phyloP scores from a whole-genome alignment of 345 rosid genomes.

The Kandelia obovata region DNA sequence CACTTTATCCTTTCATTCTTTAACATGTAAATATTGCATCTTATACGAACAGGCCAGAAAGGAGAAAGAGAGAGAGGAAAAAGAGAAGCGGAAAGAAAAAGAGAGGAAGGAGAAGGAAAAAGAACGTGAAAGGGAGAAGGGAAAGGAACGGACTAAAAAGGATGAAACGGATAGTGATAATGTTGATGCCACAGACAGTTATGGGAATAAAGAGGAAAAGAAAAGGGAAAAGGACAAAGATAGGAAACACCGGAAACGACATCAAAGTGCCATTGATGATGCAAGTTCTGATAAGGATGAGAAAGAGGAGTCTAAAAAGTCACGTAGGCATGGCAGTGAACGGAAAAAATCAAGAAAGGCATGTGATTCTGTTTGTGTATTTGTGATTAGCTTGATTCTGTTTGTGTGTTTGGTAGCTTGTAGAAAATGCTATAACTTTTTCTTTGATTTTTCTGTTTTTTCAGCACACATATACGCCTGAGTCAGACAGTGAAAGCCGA shows the following conservation, averaged over 20 bases:
- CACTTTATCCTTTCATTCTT: not conserved
- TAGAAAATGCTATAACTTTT: conserved; percentile 5
- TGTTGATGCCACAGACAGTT: conserved; percentile 53
- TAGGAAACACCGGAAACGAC: conserved; percentile 75
- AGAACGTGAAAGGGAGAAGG: conserved; percentile 80
- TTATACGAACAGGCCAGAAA: conserved; percentile 53
- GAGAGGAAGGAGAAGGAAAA: conserved; percentile 67
- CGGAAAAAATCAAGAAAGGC: conserved; percentile 93
- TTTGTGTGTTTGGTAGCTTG: conserved; percentile 4
- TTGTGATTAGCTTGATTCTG: too few species aligned
- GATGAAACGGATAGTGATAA: conserved; percentile 87
- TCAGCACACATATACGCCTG: conserved; percentile 78
- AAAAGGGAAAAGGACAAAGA: conserved; percentile 75
- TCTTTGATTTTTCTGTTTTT: conserved; percentile 13
- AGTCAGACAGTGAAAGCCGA: conserved; percentile 72
- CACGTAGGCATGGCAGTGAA: conserved; percentile 76
- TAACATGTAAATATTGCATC: conserved; percentile 6
- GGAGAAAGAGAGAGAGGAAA: conserved; percentile 63
- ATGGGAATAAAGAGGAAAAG: conserved; percentile 70
- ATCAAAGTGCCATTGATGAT: conserved; percentile 66
- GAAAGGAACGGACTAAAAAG: conserved; percentile 63
- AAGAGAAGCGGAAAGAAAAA: conserved; percentile 62
- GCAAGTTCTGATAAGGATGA: conserved; percentile 82
- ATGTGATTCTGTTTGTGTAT: conserved; percentile 4
- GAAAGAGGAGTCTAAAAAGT: conserved; percentile 65